Percentiles rank a stretch among this genome's conserved stretches.
Conservation (phyloP, 1,284 basidiomycete species). For the Macrocystidia cucumis region DNA sequence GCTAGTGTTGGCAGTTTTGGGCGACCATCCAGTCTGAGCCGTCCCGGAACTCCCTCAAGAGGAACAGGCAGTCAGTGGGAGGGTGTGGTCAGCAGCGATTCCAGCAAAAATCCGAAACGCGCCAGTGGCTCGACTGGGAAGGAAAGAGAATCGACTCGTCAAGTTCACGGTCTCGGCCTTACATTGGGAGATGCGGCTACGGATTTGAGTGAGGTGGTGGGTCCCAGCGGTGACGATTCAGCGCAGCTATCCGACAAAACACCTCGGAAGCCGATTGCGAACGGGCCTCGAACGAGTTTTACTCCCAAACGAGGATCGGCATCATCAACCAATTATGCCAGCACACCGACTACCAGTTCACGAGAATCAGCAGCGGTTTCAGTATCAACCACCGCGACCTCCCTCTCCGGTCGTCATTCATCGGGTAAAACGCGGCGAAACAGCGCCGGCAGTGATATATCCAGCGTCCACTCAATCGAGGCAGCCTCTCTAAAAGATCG, state of each 20-base stretch:
- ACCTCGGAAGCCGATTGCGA: conserved; percentile 49
- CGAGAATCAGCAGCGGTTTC: conserved; percentile 79
- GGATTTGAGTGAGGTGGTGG: conserved; percentile 29
- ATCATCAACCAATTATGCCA: conserved; percentile 80
- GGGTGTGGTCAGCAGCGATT: conserved; percentile 40
- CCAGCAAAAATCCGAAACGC: conserved; percentile 38
- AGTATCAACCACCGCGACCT: conserved; percentile 67
- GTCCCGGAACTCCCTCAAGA: conserved; percentile 65
- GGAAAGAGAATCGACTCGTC: conserved; percentile 30
- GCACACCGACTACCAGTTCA: conserved; percentile 66
- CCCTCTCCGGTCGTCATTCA: conserved; percentile 63
- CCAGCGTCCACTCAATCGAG: conserved; percentile 62
- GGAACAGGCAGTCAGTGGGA: conserved; percentile 60
- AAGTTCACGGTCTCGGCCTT: conserved; percentile 30
- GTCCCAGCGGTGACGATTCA: conserved; percentile 48
- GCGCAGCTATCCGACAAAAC: conserved; percentile 49
- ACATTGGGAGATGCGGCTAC: conserved; percentile 23
- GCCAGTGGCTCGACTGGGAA: conserved; percentile 34
- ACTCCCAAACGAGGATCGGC: conserved; percentile 81
- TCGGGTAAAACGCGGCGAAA: conserved; percentile 55
- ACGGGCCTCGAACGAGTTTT: conserved; percentile 59
- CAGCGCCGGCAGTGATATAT: conserved; percentile 83
- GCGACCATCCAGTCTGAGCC: conserved; percentile 55
- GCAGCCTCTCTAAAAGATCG: conserved; percentile 60
- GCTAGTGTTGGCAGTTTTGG: conserved; percentile 63